Base-by-base conservation (phyloP, 768 basidiomycete genomes). In the Dentipellis fragilis region DNA sequence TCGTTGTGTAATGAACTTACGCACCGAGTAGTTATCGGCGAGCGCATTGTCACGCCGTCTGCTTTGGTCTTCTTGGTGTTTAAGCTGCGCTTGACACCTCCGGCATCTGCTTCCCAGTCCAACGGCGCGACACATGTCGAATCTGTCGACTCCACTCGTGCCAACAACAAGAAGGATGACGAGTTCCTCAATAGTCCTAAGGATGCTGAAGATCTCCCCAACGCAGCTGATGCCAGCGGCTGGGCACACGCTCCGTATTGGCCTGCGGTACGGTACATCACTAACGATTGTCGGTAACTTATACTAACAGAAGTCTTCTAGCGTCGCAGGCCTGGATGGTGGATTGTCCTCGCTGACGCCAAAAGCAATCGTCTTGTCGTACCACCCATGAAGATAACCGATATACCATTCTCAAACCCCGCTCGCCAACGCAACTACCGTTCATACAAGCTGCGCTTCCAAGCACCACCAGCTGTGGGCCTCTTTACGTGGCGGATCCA, bases 241-340 rank as follows among this genome's bases (percentile, higher is more conserved):
- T 83, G 73, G 57, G 93, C 87, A n/a, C 94, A 99, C 66, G 90
- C 94, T 7, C 95, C 95, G 4, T 78, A 80, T 64, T 98, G 93
- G 93, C 93, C 95, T 55, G 80, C 77, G 57, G 93, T 94, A 63
- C 46, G 29, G 6, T 29, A 6, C 3, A 29, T 29, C 29, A 29
- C 29, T 29, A 3, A 29, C 6, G 29, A 14, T 19, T 40, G 58
- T 23, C 57, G 17, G 54, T 23, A 51, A 51, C 56, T 21, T 22
- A 12, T 29, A 49, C 35, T 35, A 23, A 57, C 40, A 35, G 2
- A 48, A 19, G 9, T 1, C 38, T 47, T 6, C 19, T 62, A 94
- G 90, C 77, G 84, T 54, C 91, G 93, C 57, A 94, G 89, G 69
- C 88, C 94, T 0, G 77, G 81, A 21, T 98, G 92, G 91, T 94